Conservation (phyloP, 768 basidiomycete species). For the Calvatia gigantea region DNA sequence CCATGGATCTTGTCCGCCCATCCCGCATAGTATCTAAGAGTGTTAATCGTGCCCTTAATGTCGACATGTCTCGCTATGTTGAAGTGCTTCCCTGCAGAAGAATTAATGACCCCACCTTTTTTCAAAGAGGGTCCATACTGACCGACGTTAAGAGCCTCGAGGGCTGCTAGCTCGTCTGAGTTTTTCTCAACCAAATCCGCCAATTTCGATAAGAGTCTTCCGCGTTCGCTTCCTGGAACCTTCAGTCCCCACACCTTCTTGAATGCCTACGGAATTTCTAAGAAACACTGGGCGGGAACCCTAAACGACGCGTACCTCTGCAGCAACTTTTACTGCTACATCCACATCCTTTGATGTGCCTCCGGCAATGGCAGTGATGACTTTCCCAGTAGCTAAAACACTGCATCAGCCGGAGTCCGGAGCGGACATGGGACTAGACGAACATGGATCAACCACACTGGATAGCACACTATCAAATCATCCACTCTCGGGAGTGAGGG, state of each 20-base stretch:
- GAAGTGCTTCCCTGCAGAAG: conserved; percentile 51
- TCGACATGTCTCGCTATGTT: conserved; percentile 45
- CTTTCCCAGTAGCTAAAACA: conserved; percentile 55
- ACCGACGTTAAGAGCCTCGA: conserved; percentile 74
- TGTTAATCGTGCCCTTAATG: conserved; percentile 40
- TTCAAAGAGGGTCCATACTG: conserved; percentile 3
- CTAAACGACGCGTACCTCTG: conserved; percentile 33
- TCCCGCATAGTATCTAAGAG: conserved; percentile 79
- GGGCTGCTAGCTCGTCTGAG: conserved; percentile 61
- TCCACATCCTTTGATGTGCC: conserved; percentile 74
- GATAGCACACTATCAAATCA: conserved; percentile 2
- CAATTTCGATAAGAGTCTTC: conserved; percentile 57
- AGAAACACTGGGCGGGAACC: neutral
- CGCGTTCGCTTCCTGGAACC: conserved; percentile 46
- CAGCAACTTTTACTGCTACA: conserved; percentile 64
- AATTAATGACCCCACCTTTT: neutral
- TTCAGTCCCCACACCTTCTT: conserved; percentile 71
- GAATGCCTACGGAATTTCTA: conserved; percentile 23
- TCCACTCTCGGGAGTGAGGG: conserved; percentile 2
- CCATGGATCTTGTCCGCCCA: conserved; percentile 87
- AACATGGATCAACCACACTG: conserved; percentile 59
- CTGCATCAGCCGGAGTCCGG: neutral
- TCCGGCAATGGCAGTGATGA: conserved; percentile 53
- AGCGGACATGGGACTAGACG: conserved; percentile 2
- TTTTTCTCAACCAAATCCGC: conserved; percentile 62